Conservation (phyloP, 1,139 yeast genomes). For the Sugiyamaella grinbergsii region DNA sequence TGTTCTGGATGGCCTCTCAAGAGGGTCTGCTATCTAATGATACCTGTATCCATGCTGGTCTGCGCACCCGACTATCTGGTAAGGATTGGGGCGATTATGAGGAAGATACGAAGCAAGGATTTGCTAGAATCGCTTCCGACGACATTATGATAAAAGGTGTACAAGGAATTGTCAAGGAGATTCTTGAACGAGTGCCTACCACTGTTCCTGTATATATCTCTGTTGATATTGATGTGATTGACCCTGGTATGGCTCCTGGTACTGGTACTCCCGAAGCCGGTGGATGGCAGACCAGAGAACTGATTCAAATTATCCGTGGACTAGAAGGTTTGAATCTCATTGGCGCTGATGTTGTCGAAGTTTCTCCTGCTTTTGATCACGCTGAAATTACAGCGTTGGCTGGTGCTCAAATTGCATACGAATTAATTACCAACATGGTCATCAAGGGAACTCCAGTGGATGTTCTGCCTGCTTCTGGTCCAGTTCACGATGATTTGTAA, state of each 20-base stretch:
- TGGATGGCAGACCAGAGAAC: conserved; percentile 75
- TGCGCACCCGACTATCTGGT: conserved; percentile 52
- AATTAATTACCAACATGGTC: conserved; percentile 36
- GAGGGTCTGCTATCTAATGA: conserved; percentile 57
- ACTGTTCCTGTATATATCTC: conserved; percentile 70
- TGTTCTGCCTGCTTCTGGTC: conserved; percentile 14
- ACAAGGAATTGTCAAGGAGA: conserved; percentile 55
- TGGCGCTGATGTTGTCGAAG: conserved; percentile 82
- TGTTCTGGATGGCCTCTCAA: conserved; percentile 66
- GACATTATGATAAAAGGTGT: conserved; percentile 58
- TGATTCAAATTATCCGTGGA: conserved; percentile 60
- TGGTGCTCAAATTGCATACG: conserved; percentile 68
- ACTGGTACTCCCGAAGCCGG: conserved; percentile 87
- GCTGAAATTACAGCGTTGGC: conserved; percentile 76
- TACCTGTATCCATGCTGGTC: conserved; percentile 65
- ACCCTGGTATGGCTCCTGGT: conserved; percentile 80
- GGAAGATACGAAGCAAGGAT: conserved; percentile 67
- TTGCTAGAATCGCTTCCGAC: conserved; percentile 65
- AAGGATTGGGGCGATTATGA: conserved; percentile 50
- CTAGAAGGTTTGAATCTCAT: conserved; percentile 63
- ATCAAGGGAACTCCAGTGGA: conserved; percentile 26
- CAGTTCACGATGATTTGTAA: conserved; percentile 25
- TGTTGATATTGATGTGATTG: conserved; percentile 76
- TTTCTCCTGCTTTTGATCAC: conserved; percentile 70
- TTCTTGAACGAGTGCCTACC: conserved; percentile 52